Base-by-base conservation (phyloP, 225 moss, liverwort and hornwort species). In the Bryoerythrophyllum caledonicum region DNA sequence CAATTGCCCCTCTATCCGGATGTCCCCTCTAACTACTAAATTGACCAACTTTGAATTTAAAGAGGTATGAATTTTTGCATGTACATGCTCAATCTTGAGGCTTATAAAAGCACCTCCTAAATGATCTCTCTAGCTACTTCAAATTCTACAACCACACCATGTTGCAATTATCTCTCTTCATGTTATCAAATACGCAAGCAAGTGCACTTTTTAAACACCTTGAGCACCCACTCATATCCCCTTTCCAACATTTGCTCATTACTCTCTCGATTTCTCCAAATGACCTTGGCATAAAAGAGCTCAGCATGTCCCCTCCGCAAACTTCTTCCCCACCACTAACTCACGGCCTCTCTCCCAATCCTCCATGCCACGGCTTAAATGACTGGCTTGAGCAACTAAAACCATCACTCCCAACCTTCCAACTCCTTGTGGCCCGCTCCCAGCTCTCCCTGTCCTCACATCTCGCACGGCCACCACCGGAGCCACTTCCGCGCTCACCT, bases 401-500 rank as follows among this genome's bases (percentile, higher is more conserved):
- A 20, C 2, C 17, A 20, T 17, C 51, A 52, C 7, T 1, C 62
- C 4, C 4, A 37, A 63, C 2, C 1, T 15, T 44, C 51, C n/a
- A 27, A 59, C n/a, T 68, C 32, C 19, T 0, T 0, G 16, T 70
- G 1, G 37, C 21, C 16, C 7, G 27, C 28, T 1, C 20, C 17
- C 27, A 6, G n/a, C 2, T 11, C 13, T 60, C 2, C 2, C 12
- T 11, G 27, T 2, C 1, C 1, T 38, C 0, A 24, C 2, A 2
- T 0, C 32, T 32, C 32, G 5, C 32, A 10, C 5, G 10, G 7
- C 1, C 0, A 43, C 12, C 12, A 55, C 55, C 0, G 9, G 54
- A 54, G 2, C 30, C 3, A 2, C 0, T 9, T 30, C 8, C 30
- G 2, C 4, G 4, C 1, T 85, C 82, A 71, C 78, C 87, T 73